Evolutionary conservation across 495 filamentous ascomycete species (phyloP).

Genomic region (Hypoxylon trugodes): DNA sequence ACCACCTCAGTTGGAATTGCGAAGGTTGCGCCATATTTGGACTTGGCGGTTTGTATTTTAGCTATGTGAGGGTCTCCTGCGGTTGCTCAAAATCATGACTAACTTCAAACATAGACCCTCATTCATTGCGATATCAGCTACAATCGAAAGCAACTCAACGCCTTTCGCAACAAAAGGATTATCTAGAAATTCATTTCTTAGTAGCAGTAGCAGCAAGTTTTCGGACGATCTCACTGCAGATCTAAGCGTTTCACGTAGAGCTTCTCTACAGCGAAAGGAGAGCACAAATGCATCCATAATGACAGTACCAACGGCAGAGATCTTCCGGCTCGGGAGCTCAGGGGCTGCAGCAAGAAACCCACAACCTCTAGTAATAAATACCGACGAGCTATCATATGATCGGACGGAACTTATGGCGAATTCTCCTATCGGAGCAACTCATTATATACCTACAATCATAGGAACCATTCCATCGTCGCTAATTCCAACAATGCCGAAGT

Average conservation of each 20-base stretch:
- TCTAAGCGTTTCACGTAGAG: slow-evolving; percentile 40
- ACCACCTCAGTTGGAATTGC: slow-evolving; percentile 16
- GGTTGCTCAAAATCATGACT: not conserved
- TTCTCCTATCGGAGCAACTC: slow-evolving; percentile 25
- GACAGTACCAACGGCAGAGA: slow-evolving; percentile 38
- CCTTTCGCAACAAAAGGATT: slow-evolving; percentile 38
- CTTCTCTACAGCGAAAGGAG: slow-evolving; percentile 37
- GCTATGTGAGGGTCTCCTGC: slow-evolving; percentile 35
- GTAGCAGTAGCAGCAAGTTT: slow-evolving; percentile 17
- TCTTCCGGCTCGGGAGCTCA: slow-evolving; percentile 30
- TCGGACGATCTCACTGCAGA: slow-evolving; percentile 34
- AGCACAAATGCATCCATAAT: slow-evolving; percentile 36
- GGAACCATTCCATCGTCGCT: not conserved
- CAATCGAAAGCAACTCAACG: slow-evolving; percentile 38
- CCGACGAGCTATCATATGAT: slow-evolving; percentile 15
- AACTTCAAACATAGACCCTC: slow-evolving; percentile 27
- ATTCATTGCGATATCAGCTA: slow-evolving; percentile 38
- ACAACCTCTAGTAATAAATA: slow-evolving; percentile 4
- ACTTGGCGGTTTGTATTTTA: slow-evolving; percentile 36
- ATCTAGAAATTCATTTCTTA: slow-evolving; percentile 33
- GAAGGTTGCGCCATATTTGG: slow-evolving; percentile 30
- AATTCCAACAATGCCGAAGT: slow-evolving; percentile 12
- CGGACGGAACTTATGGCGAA: slow-evolving; percentile 36
- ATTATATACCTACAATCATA: slow-evolving; percentile 4
- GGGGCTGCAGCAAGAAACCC: not conserved